Conservation (phyloP, 345 rosid genomes). For the Pistacia atlantica region DNA sequence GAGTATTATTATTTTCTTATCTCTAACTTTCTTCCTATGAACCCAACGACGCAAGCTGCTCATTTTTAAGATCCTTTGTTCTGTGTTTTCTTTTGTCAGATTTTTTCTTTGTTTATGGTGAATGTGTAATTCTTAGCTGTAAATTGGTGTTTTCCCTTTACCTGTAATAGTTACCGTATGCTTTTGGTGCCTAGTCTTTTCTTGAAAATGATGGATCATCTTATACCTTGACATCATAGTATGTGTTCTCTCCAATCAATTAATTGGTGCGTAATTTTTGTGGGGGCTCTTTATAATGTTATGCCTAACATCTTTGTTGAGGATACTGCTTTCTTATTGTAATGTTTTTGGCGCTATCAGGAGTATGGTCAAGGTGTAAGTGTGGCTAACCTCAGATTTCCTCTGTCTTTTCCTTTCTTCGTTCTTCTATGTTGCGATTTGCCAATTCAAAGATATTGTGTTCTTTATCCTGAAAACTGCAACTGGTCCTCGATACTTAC, state of each 20-base stretch:
- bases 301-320: not conserved
- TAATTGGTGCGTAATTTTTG: not conserved
- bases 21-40: constrained; percentile 1
- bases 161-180: not conserved
- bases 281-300: not conserved
- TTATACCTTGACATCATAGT: not conserved
- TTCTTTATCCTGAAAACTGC: not conserved
- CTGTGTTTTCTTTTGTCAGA: not conserved
- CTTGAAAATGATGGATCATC: not conserved
- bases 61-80: not conserved
- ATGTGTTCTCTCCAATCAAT: not conserved
- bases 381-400: not conserved
- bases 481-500: not conserved
- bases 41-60: no score
- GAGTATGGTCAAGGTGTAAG: not conserved
- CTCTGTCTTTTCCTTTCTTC: not conserved
- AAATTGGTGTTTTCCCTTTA: not conserved
- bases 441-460: not conserved
- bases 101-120: not conserved
- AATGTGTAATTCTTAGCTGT: not conserved
- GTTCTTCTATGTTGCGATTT: not conserved
- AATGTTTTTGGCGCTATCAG: not conserved
- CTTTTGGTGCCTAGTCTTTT: not conserved
- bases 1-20: constrained; percentile 31
- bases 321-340: not conserved